Evolutionary conservation across 1,284 basidiomycete genomes (phyloP).

Genomic region (Apiotrichum siamense): DNA sequence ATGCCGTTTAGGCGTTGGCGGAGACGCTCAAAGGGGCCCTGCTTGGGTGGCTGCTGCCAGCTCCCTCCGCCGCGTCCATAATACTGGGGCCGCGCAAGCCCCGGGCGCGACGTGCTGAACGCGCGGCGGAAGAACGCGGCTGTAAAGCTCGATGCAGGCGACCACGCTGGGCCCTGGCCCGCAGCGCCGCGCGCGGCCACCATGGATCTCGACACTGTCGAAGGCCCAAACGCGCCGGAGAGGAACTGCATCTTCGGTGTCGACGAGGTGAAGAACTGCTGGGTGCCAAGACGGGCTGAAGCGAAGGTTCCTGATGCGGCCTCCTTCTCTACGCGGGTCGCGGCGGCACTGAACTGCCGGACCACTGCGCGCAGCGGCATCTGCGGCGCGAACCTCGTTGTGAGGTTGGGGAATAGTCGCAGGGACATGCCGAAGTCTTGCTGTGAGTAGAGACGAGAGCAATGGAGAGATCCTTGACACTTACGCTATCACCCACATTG

Average conservation of each 20-base stretch:
- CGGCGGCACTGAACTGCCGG: not conserved
- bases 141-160: not conserved
- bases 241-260: slow-evolving; percentile 3
- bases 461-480: no score
- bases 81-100: not conserved
- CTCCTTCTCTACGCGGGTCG: no score
- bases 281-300: not conserved
- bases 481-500: no score
- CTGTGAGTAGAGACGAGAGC: no score
- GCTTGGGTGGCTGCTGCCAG: not conserved
- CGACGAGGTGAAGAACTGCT: slow-evolving; percentile 7
- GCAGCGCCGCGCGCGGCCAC: not conserved
- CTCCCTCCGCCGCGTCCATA: not conserved
- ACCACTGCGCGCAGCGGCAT: not conserved
- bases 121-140: slow-evolving; percentile 3
- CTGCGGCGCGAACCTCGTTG: not conserved
- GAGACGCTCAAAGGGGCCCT: not conserved
- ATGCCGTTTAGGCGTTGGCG: slow-evolving; percentile 1
- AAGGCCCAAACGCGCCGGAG: not conserved
- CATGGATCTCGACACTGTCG: no score
- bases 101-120: not conserved
- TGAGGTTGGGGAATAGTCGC: slow-evolving; percentile 9
- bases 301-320: not conserved
- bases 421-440: slow-evolving; percentile 6
- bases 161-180: not conserved